These are phyloP conservation scores for Nidularia pulvinata DNA, from an alignment of 768 basidiomycete genomes.

Conservation along the genomic window DNA sequence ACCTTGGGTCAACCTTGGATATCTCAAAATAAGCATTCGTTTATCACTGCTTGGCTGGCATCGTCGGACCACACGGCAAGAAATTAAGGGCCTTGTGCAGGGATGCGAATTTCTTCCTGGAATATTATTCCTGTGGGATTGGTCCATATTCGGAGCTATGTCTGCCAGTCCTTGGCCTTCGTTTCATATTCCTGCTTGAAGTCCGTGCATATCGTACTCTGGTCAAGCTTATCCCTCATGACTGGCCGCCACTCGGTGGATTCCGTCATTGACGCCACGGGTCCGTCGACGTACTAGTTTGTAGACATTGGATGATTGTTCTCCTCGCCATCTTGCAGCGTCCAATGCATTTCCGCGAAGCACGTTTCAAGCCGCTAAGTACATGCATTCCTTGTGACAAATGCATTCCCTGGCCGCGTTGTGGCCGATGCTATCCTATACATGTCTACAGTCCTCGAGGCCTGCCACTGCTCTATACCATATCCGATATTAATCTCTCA, in stretches of 20 bases:
- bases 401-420: too few species aligned
- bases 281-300: not conserved
- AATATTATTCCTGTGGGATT: too few species aligned
- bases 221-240: not conserved
- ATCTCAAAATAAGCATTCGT: not conserved
- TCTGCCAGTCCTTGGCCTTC: not conserved
- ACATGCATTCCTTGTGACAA: too few species aligned
- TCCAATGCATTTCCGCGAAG: too few species aligned
- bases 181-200: not conserved
- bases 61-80: not conserved
- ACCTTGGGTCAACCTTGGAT: not conserved
- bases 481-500: too few species aligned
- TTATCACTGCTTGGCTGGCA: not conserved
- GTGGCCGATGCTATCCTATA: too few species aligned
- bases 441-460: too few species aligned
- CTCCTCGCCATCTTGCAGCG: too few species aligned
- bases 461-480: too few species aligned
- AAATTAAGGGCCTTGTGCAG: not conserved
- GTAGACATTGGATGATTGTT: not conserved
- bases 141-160: not conserved
- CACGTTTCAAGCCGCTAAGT: too few species aligned
- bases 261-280: not conserved
- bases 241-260: not conserved
- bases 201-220: not conserved
- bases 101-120: not conserved